A percentile compares a stretch with the other conserved stretches of the same genome.
Conservation (phyloP, 306 rosid genomes). For the Quercus parvula region DNA sequence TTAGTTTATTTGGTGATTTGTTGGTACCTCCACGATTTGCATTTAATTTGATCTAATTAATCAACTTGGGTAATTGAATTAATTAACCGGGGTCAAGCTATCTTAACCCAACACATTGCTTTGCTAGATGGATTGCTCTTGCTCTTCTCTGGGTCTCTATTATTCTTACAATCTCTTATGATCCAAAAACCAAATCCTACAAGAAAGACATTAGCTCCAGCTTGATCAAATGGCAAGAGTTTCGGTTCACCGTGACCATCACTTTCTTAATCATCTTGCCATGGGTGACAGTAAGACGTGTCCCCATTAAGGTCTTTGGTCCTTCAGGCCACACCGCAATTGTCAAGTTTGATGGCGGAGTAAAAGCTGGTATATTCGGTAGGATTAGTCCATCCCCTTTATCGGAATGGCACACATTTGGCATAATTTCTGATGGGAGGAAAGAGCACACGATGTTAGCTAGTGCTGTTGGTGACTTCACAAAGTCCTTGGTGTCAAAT, state of each 20-base stretch:
- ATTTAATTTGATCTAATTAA: too few relatives aligned
- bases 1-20: too few relatives aligned
- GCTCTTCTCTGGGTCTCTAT: conserved; percentile 49
- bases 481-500: conserved; percentile 43
- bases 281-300: conserved; percentile 50
- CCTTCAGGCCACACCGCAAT: conserved; percentile 58
- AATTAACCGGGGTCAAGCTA: too few relatives aligned
- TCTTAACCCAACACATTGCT: conserved; percentile 32
- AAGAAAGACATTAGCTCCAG: background rate
- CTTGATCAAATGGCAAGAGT: conserved; percentile 39
- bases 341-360: conserved; percentile 47
- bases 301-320: conserved; percentile 30
- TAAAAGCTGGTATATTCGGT: conserved; percentile 50
- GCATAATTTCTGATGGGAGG: conserved; percentile 56
- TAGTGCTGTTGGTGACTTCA: conserved; percentile 70
- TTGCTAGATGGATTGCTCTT: conserved; percentile 62
- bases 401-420: conserved; percentile 82
- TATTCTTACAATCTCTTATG: conserved; percentile 33
- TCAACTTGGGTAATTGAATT: too few relatives aligned
- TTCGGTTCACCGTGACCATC: conserved; percentile 49
- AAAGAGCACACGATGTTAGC: conserved; percentile 60
- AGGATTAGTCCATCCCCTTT: conserved; percentile 62
- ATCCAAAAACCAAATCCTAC: conserved; percentile 37
- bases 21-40: too few relatives aligned
- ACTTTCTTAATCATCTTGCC: conserved; percentile 48